Percentiles rank a stretch among this genome's conserved stretches.
These are phyloP conservation scores for Rutstroemia sp. DNA, from an alignment of 2,329 filamentous ascomycete species.

Conservation along the genomic window DNA sequence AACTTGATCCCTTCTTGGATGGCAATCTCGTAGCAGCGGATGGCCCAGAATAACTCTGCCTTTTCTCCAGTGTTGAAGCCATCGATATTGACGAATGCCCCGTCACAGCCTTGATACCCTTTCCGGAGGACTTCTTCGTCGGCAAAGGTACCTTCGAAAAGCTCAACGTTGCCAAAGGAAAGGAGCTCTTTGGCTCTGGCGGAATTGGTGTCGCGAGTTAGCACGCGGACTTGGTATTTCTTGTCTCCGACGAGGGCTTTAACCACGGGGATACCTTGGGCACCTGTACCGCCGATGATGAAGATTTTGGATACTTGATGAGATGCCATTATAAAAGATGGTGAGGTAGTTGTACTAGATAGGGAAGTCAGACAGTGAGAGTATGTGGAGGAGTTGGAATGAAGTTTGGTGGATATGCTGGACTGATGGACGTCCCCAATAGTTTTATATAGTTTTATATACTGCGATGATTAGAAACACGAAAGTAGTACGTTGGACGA, in stretches of 20 bases:
- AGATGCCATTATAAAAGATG: constrained; percentile 3
- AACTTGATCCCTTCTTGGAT: constrained; percentile 37
- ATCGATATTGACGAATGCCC: constrained; percentile 48
- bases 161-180: constrained; percentile 38
- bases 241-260: constrained; percentile 35
- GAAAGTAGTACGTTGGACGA: no score
- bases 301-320: constrained; percentile 25
- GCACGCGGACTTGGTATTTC: constrained; percentile 37
- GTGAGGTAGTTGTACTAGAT: background rate
- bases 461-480: no score
- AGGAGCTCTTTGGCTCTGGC: constrained; percentile 36
- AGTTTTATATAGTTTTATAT: no score
- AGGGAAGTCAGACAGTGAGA: background rate
- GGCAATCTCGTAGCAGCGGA: constrained; percentile 36
- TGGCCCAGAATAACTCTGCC: constrained; percentile 41
- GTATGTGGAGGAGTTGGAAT: background rate
- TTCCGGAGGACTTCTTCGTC: constrained; percentile 37
- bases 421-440: no score
- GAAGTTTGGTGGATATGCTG: background rate
- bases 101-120: constrained; percentile 38
- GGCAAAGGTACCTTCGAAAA: constrained; percentile 41
- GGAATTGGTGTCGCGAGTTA: constrained; percentile 40
- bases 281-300: constrained; percentile 44
- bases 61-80: constrained; percentile 47
- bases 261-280: constrained; percentile 43